A percentile compares a stretch with the other conserved stretches of the same genome.
Conservation (phyloP, 192 early-diverging fungal species). For the Lobosporangium transversale region DNA sequence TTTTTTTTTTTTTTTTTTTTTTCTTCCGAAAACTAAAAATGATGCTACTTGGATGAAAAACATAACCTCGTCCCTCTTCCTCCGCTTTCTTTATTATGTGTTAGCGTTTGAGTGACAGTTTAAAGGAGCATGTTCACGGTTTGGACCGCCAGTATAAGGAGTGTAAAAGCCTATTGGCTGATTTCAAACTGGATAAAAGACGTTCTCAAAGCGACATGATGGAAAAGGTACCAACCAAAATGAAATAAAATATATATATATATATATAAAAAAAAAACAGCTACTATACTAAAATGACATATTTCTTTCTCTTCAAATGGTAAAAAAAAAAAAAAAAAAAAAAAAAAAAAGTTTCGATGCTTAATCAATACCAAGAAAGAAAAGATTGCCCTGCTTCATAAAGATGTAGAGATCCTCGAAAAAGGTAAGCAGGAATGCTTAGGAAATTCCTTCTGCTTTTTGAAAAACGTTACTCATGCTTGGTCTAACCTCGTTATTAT, state of each 20-base stretch:
- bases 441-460: too few species aligned
- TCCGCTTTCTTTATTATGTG: neutral
- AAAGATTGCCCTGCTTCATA: slow-evolving; percentile 20
- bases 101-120: slow-evolving; percentile 14
- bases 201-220: slow-evolving; percentile 16
- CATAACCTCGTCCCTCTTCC: neutral
- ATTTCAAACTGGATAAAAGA: slow-evolving; percentile 17
- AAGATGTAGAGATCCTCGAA: slow-evolving; percentile 11
- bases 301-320: neutral
- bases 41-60: too few species aligned
- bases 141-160: slow-evolving; percentile 26
- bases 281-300: neutral
- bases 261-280: neutral
- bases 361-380: slow-evolving; percentile 42
- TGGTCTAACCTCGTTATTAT: too few species aligned
- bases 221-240: slow-evolving; percentile 51
- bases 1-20: too few species aligned
- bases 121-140: slow-evolving; percentile 6
- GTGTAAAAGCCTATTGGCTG: slow-evolving; percentile 11
- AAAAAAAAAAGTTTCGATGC: slow-evolving; percentile 37
- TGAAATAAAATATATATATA: too few species aligned
- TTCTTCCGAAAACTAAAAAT: too few species aligned
- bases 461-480: neutral
- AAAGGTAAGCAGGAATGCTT: slow-evolving; percentile 11
- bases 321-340: too few species aligned